Conservation (phyloP, 352 stramenopile species). For the Globisporangium solare region DNA sequence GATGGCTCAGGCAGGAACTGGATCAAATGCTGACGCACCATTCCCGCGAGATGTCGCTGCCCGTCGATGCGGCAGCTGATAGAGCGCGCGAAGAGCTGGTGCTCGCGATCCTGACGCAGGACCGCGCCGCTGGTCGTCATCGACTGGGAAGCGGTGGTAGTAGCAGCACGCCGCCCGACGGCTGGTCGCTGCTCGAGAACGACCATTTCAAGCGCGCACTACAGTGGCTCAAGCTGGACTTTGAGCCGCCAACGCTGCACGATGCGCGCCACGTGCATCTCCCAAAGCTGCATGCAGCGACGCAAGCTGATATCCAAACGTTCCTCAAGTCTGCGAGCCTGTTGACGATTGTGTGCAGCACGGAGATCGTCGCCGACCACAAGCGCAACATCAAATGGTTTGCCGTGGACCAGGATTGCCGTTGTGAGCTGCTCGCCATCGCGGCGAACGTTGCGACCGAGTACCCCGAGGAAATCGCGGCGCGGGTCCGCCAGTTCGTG, state of each 20-base stretch:
- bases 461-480: conserved; percentile 9
- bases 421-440: conserved; percentile 17
- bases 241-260: conserved; percentile 5
- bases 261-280: conserved; percentile 13
- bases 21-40: conserved; percentile 3
- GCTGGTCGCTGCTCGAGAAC: conserved; percentile 21
- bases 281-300: conserved; percentile 12
- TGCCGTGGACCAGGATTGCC: conserved; percentile 27
- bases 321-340: conserved; percentile 14
- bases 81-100: conserved; percentile 22
- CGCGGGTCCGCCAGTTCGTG: conserved; percentile 11
- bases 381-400: conserved; percentile 18
- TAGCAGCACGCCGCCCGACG: neutral
- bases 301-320: conserved; percentile 8
- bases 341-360: conserved; percentile 19
- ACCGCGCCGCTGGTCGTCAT: neutral
- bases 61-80: conserved; percentile 1
- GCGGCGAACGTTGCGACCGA: conserved; percentile 2
- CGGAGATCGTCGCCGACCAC: conserved; percentile 5
- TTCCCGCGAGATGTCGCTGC: neutral
- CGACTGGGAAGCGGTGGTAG: neutral
- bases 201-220: conserved; percentile 21
- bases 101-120: conserved; percentile 20
- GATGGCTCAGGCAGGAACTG: neutral
- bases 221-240: conserved; percentile 15